Conservation (phyloP, 768 basidiomycete genomes). For the Xerocomus spinulosus region DNA sequence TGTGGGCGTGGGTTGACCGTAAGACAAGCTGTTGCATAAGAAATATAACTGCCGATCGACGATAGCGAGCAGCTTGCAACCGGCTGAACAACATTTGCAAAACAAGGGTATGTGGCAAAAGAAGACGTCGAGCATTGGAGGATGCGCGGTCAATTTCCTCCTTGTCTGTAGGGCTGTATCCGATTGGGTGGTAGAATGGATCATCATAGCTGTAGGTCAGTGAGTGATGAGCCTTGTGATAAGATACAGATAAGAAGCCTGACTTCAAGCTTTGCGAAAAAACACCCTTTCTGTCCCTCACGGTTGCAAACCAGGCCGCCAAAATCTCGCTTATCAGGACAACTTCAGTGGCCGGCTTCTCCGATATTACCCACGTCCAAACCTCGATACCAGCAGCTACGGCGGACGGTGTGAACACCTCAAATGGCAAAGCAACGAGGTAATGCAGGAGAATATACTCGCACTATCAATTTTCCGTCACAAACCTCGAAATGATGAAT, state of each 20-base stretch:
- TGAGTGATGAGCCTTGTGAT: conserved; percentile 7
- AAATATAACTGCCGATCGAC: conserved; percentile 77
- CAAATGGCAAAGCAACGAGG: conserved; percentile 83
- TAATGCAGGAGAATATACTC: conserved; percentile 84
- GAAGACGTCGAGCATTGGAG: conserved; percentile 63
- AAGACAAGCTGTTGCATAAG: conserved; percentile 81
- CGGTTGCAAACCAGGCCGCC: conserved; percentile 82
- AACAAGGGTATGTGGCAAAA: conserved; percentile 80
- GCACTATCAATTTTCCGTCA: conserved; percentile 46
- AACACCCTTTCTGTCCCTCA: conserved; percentile 72
- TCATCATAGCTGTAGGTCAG: conserved; percentile 64
- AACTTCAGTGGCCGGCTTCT: conserved; percentile 78
- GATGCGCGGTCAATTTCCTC: conserved; percentile 71
- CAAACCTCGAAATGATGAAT: neutral
- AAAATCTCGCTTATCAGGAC: conserved; percentile 81
- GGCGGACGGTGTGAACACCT: conserved; percentile 81
- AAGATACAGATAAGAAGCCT: conserved; percentile 26
- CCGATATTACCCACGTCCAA: conserved; percentile 94
- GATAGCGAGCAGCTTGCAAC: conserved; percentile 90
- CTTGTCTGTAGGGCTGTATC: conserved; percentile 89
- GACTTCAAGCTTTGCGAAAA: conserved; percentile 83
- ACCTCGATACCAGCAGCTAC: conserved; percentile 86
- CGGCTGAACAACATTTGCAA: conserved; percentile 88
- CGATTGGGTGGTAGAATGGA: conserved; percentile 81
- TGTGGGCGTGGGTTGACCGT: conserved; percentile 68